Conservation (phyloP, 2,329 filamentous ascomycete genomes). For the Trichoderma oligosporum region DNA sequence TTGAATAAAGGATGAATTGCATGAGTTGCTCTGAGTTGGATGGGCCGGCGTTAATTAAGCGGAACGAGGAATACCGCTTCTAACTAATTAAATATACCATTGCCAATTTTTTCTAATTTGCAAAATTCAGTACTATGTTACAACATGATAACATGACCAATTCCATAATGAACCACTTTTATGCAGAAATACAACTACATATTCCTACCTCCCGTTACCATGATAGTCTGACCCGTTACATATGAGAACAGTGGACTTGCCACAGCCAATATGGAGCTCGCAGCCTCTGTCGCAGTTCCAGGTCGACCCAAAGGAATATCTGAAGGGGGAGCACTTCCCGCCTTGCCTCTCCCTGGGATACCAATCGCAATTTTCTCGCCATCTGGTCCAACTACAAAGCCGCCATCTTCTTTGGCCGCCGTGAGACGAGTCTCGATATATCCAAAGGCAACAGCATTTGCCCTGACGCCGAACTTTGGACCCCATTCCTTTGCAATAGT, state of each 20-base stretch:
- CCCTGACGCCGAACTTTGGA: conserved; percentile 73
- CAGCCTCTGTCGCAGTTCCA: conserved; percentile 76
- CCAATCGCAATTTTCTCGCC: conserved; percentile 72
- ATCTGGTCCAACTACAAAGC: conserved; percentile 70
- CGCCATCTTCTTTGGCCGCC: conserved; percentile 78
- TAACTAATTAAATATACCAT: conserved; percentile 12
- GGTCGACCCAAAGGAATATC: conserved; percentile 78
- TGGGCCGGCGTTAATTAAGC: conserved; percentile 27
- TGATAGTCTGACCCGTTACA: conserved; percentile 82
- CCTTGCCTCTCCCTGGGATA: conserved; percentile 59
- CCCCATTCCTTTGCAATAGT: conserved; percentile 93
- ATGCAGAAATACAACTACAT: conserved; percentile 46
- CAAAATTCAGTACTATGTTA: neutral
- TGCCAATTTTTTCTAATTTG: neutral
- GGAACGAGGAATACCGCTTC: conserved; percentile 22
- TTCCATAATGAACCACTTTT: neutral
- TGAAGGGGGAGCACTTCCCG: conserved; percentile 42
- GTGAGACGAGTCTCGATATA: conserved; percentile 77
- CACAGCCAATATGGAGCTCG: conserved; percentile 70
- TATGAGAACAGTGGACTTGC: conserved; percentile 81
- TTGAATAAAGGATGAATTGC: conserved; percentile 17
- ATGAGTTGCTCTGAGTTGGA: conserved; percentile 6
- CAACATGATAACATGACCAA: neutral
- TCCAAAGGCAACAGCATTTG: conserved; percentile 82
- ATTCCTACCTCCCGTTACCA: conserved; percentile 73